Evolutionary conservation across 2,329 filamentous ascomycete genomes (phyloP), one percentile per base, ranked within the genome.

Genomic region (Fusarium solani-melongenae): DNA sequence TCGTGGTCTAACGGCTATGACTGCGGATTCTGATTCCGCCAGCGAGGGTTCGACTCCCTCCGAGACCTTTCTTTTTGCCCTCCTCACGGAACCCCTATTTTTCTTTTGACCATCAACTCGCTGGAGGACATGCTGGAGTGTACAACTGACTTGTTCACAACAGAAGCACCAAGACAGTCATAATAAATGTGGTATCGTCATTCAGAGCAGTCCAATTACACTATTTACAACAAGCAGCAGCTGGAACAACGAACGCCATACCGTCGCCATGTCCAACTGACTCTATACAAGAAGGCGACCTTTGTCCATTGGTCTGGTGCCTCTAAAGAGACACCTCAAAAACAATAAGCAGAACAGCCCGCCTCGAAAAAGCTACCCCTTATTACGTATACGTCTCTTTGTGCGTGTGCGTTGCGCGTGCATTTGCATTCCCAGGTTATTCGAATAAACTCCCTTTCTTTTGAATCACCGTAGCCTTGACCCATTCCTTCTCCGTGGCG

Each of bases 361-460:
- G 29, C 55, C 61, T 58, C 53, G 62, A 63, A 66, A 41, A 72
- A 74, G 60, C 66, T 71, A 70, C 68, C 68, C 76, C 67, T 49
- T 72, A 77, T 78, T 76, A 76, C 69, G 73, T 73, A 69, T 76
- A 69, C 73, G 69, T 77, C 60, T 66, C 51, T 64, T 66, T 58
- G 46, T 66, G 67, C 67, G 64, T 72, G 39, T 46, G 9, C 36
- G 36, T 38, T 69, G 67, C 58, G 68, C 55, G 53, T 70, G 62
- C 51, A 39, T 66, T 64, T 70, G 62, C 51, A 39, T 66, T 64
- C 75, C 64, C 53, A 51, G 14, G 46, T 51, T 74, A 66, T 56
- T 76, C 66, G 69, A 75, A 62, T 67, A 70, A 74, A 76, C 63
- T 66, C 69, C 74, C 61, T 53, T 68, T 67, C 56, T 64, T 72